Base-by-base conservation (phyloP, 1,284 basidiomycete genomes). In the Amylostereum areolatum region DNA sequence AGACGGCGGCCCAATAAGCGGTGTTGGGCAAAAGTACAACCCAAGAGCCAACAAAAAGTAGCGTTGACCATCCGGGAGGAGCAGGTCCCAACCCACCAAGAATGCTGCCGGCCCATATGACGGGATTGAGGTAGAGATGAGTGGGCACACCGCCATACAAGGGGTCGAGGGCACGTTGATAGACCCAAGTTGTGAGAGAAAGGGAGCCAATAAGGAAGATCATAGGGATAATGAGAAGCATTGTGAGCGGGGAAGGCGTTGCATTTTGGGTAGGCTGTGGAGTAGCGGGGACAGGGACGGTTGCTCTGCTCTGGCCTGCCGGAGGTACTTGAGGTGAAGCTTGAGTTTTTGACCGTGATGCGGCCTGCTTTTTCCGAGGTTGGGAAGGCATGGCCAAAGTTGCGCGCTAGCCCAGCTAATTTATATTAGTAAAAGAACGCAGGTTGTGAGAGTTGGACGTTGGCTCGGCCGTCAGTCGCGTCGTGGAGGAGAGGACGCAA, bases 1-100 rank as follows among this genome's bases (percentile, higher is more conserved):
- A 75, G 24, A 76, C 73, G 27, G 80, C 74, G 27, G 77, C 65
- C 75, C 78, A 85, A 56, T 86, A 85, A 8, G 78, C 76, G 10
- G 78, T 71, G 53, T 78, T 72, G 1, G 88, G 83, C 37, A 83
- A 72, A 32, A 72, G 59, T 49, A 74, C 70, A n/a, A 85, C 62
- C 30, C 77, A 59, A 2, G 71, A 48, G 18, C 74, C 78, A 10
- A 75, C 66, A 39, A 66, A 63, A 9, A 78, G 56, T 43, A 70
- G 50, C 32, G 68, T 63, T 31, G 55, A 50, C 49, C 62, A 59
- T 34, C 58, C 55, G 28, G 66, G 52, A 10, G 62, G 49, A 6
- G 57, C 63, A n/a, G 72, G 70, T 4, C 63, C 59, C 48, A 72
- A 59, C 49, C 66, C 60, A n/a, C 63, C 71, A 4, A 67, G 52